These are phyloP conservation scores for Megacollybia marginata DNA, from an alignment of 768 basidiomycete species.

Conservation along the genomic window DNA sequence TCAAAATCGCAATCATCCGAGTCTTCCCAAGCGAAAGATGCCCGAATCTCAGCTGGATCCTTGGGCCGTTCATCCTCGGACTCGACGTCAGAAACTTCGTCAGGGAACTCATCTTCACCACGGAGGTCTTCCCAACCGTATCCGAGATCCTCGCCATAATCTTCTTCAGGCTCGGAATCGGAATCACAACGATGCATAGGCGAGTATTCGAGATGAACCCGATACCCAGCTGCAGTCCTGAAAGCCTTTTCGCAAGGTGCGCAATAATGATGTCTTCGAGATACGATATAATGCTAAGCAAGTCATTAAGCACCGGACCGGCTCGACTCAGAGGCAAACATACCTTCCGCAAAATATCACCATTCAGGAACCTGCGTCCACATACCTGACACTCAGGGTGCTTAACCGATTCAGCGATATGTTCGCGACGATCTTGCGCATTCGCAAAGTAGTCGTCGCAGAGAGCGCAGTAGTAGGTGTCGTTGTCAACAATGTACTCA, in stretches of 20 bases:
- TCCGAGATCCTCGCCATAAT: not conserved
- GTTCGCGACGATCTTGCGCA: not conserved
- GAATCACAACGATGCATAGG: not conserved
- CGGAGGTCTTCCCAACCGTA: slow-evolving; percentile 2
- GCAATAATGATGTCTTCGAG: not conserved
- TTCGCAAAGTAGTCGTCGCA: slow-evolving; percentile 1
- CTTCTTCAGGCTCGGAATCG: slow-evolving; percentile 1
- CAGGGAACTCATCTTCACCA: not conserved
- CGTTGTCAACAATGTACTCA: not conserved
- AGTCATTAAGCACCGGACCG: not conserved
- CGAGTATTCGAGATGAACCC: not conserved
- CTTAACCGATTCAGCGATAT: not conserved
- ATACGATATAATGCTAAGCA: not conserved
- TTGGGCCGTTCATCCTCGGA: not conserved
- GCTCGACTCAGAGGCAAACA: not conserved
- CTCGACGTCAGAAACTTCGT: not conserved
- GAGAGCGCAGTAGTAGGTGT: not conserved
- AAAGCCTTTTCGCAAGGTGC: not conserved
- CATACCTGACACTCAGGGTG: slow-evolving; percentile 1
- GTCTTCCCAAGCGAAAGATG: not conserved
- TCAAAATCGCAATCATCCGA: slow-evolving; percentile 2
- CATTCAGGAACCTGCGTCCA: slow-evolving; percentile 1
- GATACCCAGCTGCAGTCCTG: slow-evolving; percentile 1
- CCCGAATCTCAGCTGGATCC: not conserved
- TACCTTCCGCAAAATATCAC: not conserved